These are phyloP conservation scores for Dipteronia dyeriana DNA, from an alignment of 345 rosid species.

Conservation along the genomic window DNA sequence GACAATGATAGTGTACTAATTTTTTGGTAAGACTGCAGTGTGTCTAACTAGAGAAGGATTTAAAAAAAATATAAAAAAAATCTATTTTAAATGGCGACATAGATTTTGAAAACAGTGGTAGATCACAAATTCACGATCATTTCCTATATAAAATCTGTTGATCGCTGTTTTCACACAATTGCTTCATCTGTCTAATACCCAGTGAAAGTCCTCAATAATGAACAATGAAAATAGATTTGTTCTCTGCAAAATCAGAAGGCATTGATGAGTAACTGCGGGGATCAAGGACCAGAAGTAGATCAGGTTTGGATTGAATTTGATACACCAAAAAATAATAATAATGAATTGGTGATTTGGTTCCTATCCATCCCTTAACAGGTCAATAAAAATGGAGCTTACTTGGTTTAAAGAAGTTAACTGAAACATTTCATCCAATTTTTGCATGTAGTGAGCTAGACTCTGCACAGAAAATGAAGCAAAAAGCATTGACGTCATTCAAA, in stretches of 20 bases:
- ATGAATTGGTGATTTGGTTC: not conserved
- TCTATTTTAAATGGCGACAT: too few species aligned
- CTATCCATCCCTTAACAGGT: not conserved
- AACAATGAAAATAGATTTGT: constrained; percentile 8
- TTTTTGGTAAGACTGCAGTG: too few species aligned
- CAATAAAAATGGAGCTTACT: not conserved
- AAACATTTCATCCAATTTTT: constrained; percentile 18
- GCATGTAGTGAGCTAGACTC: constrained; percentile 24
- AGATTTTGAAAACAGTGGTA: too few species aligned
- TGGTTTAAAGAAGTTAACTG: not conserved
- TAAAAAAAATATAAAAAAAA: too few species aligned
- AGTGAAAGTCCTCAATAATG: not conserved
- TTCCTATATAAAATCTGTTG: not conserved
- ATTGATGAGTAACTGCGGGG: not conserved
- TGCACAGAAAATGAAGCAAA: constrained; percentile 11
- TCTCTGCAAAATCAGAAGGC: not conserved
- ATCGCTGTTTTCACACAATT: not conserved
- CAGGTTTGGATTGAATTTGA: not conserved
- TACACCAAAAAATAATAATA: not conserved
- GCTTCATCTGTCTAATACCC: not conserved
- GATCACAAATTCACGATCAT: not conserved
- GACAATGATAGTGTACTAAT: too few species aligned
- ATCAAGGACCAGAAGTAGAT: not conserved
- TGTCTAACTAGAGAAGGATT: too few species aligned
- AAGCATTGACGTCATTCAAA: not conserved